Evolutionary conservation across 2,329 filamentous ascomycete species (phyloP), one percentile per base, ranked within the genome.

Genomic region (Gliomastix tumulicola): DNA sequence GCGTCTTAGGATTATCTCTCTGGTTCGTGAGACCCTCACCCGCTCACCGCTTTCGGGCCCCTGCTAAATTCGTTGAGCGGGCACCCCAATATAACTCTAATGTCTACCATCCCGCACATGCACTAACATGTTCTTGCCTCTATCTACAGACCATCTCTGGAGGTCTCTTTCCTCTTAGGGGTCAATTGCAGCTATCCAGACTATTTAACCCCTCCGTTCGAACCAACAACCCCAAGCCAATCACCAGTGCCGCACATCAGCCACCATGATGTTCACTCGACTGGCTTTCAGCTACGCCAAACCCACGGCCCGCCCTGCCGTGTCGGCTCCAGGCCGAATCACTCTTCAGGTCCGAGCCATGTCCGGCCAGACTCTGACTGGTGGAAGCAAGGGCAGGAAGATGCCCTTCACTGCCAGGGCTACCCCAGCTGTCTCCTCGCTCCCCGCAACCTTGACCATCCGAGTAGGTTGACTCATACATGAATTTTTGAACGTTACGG

Each of bases 361-460:
- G 41, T 54, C 60, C 25, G 44, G 21, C 45, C 57, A 65, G 48
- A 46, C 55, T 40, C 49, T 80, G 32, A 76, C 84, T 42, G 72
- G 79, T 49, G 78, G 76, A 49, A 87, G 79, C 64, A 79, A 76
- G 55, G 78, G 81, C 53, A 77, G 85, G 53, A 69, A 75, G 49
- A 80, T 84, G 68, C 79, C 83, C 44, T 66, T 65, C 40, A 65
- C 69, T 44, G 63, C 71, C 45, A 71, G 71, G 47, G 73, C 77
- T 43, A 88, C 72, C 33, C 57, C 82, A 45, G 78, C 82, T 41
- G 79, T 79, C 44, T 76, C 79, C 27, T 54, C 54, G 35, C 37
- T 60, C 28, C 57, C 59, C 52, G 92, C 92, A 45, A 97, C 92
- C 41, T 86, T 98, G 56, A 97, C 90, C 45, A 94, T 98, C 62